These are phyloP conservation scores for Acacia crassicarpa DNA, from an alignment of 306 rosid species.

Conservation along the genomic window DNA sequence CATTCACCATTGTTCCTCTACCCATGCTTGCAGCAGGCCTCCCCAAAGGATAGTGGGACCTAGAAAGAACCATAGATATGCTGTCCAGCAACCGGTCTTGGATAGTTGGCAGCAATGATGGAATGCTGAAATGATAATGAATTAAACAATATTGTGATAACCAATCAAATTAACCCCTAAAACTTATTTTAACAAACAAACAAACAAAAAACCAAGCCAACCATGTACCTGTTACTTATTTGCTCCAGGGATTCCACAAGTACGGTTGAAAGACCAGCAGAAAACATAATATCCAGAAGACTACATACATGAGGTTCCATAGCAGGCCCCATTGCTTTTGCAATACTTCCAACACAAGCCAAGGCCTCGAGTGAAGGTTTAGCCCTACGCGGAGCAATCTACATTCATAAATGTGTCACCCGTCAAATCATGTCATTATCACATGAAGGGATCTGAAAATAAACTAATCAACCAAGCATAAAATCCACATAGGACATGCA, in stretches of 20 bases:
- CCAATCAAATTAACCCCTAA: slow-evolving; percentile 15
- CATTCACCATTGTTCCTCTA: slow-evolving; percentile 58
- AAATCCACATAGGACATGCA: slow-evolving; percentile 21
- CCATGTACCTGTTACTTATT: slow-evolving; percentile 65
- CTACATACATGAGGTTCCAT: slow-evolving; percentile 92
- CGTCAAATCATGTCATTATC: slow-evolving; percentile 34
- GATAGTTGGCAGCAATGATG: slow-evolving; percentile 84
- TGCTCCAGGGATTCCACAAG: slow-evolving; percentile 94
- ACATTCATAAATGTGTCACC: slow-evolving; percentile 35
- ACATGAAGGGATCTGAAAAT: slow-evolving; percentile 25
- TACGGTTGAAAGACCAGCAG: slow-evolving; percentile 83
- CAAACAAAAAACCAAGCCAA: slow-evolving; percentile 5
- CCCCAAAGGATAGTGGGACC: slow-evolving; percentile 72
- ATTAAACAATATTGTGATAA: slow-evolving; percentile 12
- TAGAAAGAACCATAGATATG: slow-evolving; percentile 90
- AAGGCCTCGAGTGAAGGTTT: slow-evolving; percentile 96
- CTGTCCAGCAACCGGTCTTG: slow-evolving; percentile 91
- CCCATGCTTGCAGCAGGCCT: slow-evolving; percentile 54
- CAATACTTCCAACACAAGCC: slow-evolving; percentile 98
- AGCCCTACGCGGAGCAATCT: slow-evolving; percentile 99
- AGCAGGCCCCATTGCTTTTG: slow-evolving; percentile 89
- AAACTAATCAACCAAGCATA: slow-evolving; percentile 26
- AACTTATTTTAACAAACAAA: background rate
- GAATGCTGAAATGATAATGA: slow-evolving; percentile 62
- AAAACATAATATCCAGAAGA: slow-evolving; percentile 90